Evolutionary conservation across 1,284 basidiomycete species (phyloP), one percentile per base, ranked within the genome.

Genomic region (Cutaneotrichosporon sp.): DNA sequence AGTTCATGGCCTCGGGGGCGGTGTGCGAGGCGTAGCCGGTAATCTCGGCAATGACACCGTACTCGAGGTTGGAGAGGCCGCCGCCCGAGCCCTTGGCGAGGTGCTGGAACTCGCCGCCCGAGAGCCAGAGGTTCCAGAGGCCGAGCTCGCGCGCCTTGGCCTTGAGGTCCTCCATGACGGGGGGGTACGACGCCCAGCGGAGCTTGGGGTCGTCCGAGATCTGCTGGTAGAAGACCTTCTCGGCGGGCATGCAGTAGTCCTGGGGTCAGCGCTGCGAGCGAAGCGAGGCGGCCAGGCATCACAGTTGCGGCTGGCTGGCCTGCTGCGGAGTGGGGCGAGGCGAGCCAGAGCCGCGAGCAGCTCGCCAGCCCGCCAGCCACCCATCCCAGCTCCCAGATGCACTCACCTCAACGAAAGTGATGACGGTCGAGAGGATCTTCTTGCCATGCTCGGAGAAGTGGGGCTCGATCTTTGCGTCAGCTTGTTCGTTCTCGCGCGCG

Each of bases 81-180:
- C 92, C 88, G 56, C 95, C 95, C 72, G 87, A 84, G 16, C 76
- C 76, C 47, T 71, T 69, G 27, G 74, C 76, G 65, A 77, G 69
- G 68, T 89, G 84, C 29, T 92, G 92, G 79, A 95, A 97, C 78
- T 97, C 94, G 52, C 87, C 84, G 80, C 92, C 94, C 84, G 90
- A 93, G 66, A 98, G 83, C 85, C 98, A 98, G 47, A 99, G 84
- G 78, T 98, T 98, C 95, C 95, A 99, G 51, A 99, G 84, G 2
- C 95, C 95, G 43, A 88, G 85, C 70, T 87, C 84, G 81, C 89
- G 90, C 4, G 95, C 95, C 79, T 91, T 93, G 64, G 76, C 83
- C 83, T 98, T 97, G 71, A 99, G 85, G 62, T 91, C 88, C 71
- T 88, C 89, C 63, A 95, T 82, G 63, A 95, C 81, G 3, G 89